Percentiles rank a stretch among this genome's conserved stretches.
Evolutionary conservation across 2,329 filamentous ascomycete genomes (phyloP).

Genomic region (Capronia epimyces): DNA sequence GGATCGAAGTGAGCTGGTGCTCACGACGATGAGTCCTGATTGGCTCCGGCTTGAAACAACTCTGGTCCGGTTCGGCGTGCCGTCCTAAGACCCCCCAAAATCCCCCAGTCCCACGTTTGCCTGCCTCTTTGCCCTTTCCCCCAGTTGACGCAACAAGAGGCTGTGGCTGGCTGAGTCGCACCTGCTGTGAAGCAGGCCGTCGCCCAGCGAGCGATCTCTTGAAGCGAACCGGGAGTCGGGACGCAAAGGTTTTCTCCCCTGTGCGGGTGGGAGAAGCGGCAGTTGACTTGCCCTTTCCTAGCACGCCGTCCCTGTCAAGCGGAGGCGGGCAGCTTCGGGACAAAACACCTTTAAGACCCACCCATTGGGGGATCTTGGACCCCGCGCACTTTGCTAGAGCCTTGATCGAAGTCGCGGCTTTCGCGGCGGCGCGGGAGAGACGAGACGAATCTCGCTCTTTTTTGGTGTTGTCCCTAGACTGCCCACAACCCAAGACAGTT

Average conservation of each 20-base stretch:
- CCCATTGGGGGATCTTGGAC: conserved; percentile 13
- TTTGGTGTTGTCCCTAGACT: conserved; percentile 6
- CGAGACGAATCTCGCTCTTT: conserved; percentile 2
- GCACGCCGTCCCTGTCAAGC: conserved; percentile 9
- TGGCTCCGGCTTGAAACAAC: conserved; percentile 13
- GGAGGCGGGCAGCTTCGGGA: conserved; percentile 7
- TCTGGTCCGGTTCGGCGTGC: conserved; percentile 5
- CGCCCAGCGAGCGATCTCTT: conserved; percentile 6
- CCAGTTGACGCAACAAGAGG: neutral
- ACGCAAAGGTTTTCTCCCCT: conserved; percentile 1
- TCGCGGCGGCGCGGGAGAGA: conserved; percentile 10
- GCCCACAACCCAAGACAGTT: conserved; percentile 8
- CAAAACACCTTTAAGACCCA: conserved; percentile 9
- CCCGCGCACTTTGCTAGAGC: conserved; percentile 8
- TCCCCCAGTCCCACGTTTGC: conserved; percentile 2
- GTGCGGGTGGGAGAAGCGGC: conserved; percentile 8
- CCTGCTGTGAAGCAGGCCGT: conserved; percentile 10
- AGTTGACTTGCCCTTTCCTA: conserved; percentile 12
- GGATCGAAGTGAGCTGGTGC: conserved; percentile 13
- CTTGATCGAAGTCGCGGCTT: conserved; percentile 10
- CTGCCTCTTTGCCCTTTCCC: conserved; percentile 12
- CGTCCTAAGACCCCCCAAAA: neutral
- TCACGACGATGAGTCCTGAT: conserved; percentile 15
- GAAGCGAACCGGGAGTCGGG: conserved; percentile 18
- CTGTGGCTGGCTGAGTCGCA: conserved; percentile 8